phyloP scores from a whole-genome alignment of 257 asterid species.

The Przewalskia tangutica region DNA sequence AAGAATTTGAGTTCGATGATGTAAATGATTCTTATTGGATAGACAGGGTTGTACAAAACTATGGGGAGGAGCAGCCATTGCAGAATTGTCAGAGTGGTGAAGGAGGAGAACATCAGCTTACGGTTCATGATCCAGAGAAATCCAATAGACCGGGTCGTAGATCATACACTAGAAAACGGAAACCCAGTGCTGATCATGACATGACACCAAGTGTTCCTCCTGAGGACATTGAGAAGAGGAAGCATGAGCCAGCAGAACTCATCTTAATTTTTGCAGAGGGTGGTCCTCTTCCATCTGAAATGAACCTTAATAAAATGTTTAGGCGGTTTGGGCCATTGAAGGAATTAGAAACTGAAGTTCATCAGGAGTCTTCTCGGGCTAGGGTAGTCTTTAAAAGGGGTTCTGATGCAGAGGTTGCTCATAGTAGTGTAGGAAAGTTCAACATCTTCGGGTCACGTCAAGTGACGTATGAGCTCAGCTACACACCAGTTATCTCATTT shows the following conservation, averaged over 20 bases:
- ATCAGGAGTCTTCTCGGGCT: slow-evolving; percentile 61
- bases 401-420: slow-evolving; percentile 93
- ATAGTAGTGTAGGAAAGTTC: slow-evolving; percentile 59
- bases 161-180: slow-evolving; percentile 47
- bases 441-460: slow-evolving; percentile 63
- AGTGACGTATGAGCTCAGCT: slow-evolving; percentile 71
- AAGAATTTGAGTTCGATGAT: slow-evolving; percentile 89
- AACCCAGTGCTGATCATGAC: slow-evolving; percentile 31
- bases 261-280: slow-evolving; percentile 60
- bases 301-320: slow-evolving; percentile 64
- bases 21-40: slow-evolving; percentile 84
- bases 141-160: slow-evolving; percentile 40
- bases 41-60: slow-evolving; percentile 71
- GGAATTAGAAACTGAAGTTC: slow-evolving; percentile 88
- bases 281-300: slow-evolving; percentile 58
- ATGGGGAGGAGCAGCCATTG: slow-evolving; percentile 52
- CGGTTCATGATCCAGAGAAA: slow-evolving; percentile 26
- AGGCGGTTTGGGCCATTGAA: slow-evolving; percentile 84
- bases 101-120: slow-evolving; percentile 19
- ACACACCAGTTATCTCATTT: slow-evolving; percentile 55
- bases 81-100: slow-evolving; percentile 36
- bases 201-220: slow-evolving; percentile 21
- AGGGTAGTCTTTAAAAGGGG: slow-evolving; percentile 80
- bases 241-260: slow-evolving; percentile 84
- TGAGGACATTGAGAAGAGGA: slow-evolving; percentile 36